phyloP scores from a whole-genome alignment of 1,139 yeast species.

The Candida pseudocylindracea region DNA sequence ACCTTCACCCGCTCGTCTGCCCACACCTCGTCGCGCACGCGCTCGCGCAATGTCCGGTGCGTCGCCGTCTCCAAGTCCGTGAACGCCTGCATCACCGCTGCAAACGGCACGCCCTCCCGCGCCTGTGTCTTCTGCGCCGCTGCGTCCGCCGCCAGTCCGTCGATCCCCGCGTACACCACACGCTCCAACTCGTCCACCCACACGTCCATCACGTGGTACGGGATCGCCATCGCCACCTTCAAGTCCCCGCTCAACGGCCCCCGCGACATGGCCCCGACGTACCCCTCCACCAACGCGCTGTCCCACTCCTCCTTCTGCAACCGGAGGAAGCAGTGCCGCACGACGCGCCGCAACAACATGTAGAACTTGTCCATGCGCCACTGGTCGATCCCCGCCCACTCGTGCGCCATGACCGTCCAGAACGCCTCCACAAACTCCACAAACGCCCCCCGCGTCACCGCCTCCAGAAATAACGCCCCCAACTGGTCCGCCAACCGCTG shows the following conservation, averaged over 20 bases:
- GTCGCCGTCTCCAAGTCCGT: neutral
- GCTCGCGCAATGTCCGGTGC: neutral
- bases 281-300: conserved; percentile 19
- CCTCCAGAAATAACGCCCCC: conserved; percentile 34
- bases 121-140: no score
- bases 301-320: conserved; percentile 38
- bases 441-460: conserved; percentile 17
- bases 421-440: conserved; percentile 46
- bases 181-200: conserved; percentile 67
- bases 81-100: neutral
- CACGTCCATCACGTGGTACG: conserved; percentile 72
- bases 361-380: conserved; percentile 78
- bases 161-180: conserved; percentile 11
- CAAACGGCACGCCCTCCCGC: neutral
- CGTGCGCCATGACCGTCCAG: conserved; percentile 59
- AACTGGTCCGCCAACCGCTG: conserved; percentile 59
- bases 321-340: conserved; percentile 40
- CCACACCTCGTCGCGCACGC: neutral
- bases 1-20: neutral
- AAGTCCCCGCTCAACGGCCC: conserved; percentile 34
- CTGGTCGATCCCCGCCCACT: conserved; percentile 73
- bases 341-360: conserved; percentile 55
- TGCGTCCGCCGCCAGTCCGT: neutral
- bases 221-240: conserved; percentile 50
- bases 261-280: conserved; percentile 16